Evolutionary conservation across 2,329 filamentous ascomycete genomes (phyloP), one percentile per base, ranked within the genome.

Genomic region (Aspergillus sp.): DNA sequence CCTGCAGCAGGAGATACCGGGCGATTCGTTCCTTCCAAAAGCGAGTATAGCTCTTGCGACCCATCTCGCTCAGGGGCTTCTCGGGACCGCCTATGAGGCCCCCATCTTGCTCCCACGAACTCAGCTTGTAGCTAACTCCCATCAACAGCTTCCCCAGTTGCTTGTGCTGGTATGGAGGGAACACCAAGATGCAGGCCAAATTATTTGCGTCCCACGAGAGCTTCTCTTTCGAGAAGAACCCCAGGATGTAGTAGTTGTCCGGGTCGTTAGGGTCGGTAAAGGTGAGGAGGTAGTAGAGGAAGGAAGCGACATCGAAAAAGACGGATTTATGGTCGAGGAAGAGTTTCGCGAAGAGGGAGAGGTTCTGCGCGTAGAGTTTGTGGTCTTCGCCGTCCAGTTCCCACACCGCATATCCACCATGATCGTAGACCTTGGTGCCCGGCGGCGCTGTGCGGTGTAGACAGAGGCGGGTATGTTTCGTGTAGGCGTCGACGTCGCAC

Each of bases 221-320:
- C 71, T 97, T 97, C 72, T 99, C 94, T 70, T 99, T 97, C 58
- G 89, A 95, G 77, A 97, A 99, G 80, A 97, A 97, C n/a, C 94
- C 94, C 1, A 93, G 84, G 25, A 97, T 86, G 65, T 87, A 84
- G 61, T 72, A 65, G 53, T 66, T 61, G 45, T 69, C 53, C 45
- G 69, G 59, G 65, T 76, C 66, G 3, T 64, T 45, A 0, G 79
- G 79, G 61, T 82, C 77, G 7, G 85, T 88, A 66, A 92, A 88
- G 42, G 94, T 88, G 49, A 97, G 85, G 4, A 96, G 82, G 70
- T 96, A 97, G 78, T 96, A 99, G 61, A 96, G 86, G 75, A 99
- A 99, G 47, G 89, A 90, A 4, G 86, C 85, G 43, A 97, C 92
- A 67, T 99, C 94, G 77, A 96, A 99, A 75, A 97, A 97, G 62